Base-by-base conservation (phyloP, 2,329 filamentous ascomycete genomes). In the Seiridium unicorne region DNA sequence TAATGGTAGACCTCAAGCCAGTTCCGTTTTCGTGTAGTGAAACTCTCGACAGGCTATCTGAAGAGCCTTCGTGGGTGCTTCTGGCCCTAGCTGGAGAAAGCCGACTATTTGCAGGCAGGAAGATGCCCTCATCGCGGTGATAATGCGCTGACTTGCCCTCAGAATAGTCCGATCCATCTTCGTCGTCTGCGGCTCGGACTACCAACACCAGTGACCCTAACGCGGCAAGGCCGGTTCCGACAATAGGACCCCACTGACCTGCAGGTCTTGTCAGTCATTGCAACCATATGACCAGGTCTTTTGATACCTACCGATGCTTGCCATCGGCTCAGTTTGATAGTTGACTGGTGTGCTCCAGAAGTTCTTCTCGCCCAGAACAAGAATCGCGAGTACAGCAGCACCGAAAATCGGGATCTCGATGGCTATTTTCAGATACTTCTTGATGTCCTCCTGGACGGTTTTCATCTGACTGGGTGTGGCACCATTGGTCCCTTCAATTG, bases 301-400 rank as follows among this genome's bases (percentile, higher is more conserved):
- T 40, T 7, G 3, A 13, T 4, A 73, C 79, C 64, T 72, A 85
- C 85, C 86, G 54, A 89, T 78, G 62, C 82, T 87, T 4, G 76
- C 76, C 57, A 89, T 84, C 0, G 86, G 85, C 62, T 90, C 88
- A 0, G 84, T 89, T 62, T 87, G 79, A 61, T 84, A 87, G 0
- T 63, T 65, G 3, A 90, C 76, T 59, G 82, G 84, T 0, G 58
- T 26, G 53, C 84, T 89, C 64, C 80, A 89, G 63, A 90, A 86
- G 64, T 90, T 90, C 38, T 77, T 76, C 70, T 90, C 88, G 0
- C 88, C 88, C 0, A 86, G 71, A 3, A 87, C 75, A 3, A 90
- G 73, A 4, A 89, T 84, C 1, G 83, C 80, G 1, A 89, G 60
- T 0, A 88, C 82, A 1, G 84, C 84, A 5, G 78, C 83, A 1